Percentiles rank a stretch among this genome's conserved stretches.
phyloP scores from a whole-genome alignment of 164 flowering plant species.

The Vitis amurensis region DNA sequence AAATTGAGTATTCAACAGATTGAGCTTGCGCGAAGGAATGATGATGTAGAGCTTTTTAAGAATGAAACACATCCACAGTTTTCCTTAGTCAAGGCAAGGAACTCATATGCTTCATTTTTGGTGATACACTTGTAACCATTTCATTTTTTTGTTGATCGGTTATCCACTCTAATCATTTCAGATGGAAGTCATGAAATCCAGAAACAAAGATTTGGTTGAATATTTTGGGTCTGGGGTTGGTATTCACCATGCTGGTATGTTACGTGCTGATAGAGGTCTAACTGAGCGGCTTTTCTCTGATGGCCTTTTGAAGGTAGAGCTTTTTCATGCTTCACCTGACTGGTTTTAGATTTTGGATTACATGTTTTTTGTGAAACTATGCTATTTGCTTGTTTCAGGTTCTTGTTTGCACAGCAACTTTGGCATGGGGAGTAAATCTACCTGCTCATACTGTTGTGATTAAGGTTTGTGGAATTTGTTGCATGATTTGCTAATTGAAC shows the following conservation, averaged over 20 bases:
- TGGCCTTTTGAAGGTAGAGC: conserved; percentile 77
- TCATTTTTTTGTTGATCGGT: background rate
- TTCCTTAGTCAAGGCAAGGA: conserved; percentile 58
- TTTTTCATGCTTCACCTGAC: background rate
- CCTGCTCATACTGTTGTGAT: conserved; percentile 99
- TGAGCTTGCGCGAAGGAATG: conserved; percentile 62
- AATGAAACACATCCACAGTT: conserved; percentile 78
- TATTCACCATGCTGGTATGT: conserved; percentile 98
- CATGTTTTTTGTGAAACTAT: background rate
- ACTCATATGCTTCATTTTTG: conserved; percentile 4
- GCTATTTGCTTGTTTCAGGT: conserved; percentile 49
- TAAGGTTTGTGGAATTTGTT: conserved; percentile 55
- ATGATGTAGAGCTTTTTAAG: conserved; percentile 59
- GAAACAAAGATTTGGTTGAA: conserved; percentile 82
- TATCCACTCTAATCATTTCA: conserved; percentile 33
- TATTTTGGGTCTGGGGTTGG: conserved; percentile 83
- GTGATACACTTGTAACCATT: background rate
- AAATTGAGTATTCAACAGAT: conserved; percentile 42
- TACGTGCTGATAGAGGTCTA: conserved; percentile 90
- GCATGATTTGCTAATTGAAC: background rate
- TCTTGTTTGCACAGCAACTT: conserved; percentile 97
- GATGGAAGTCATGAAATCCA: conserved; percentile 91
- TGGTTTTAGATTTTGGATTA: background rate
- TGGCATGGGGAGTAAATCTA: conserved; percentile 99
- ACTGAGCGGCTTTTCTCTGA: conserved; percentile 95